Evolutionary conservation across 306 rosid genomes (phyloP).

Genomic region (Spatholobus suberectus): DNA sequence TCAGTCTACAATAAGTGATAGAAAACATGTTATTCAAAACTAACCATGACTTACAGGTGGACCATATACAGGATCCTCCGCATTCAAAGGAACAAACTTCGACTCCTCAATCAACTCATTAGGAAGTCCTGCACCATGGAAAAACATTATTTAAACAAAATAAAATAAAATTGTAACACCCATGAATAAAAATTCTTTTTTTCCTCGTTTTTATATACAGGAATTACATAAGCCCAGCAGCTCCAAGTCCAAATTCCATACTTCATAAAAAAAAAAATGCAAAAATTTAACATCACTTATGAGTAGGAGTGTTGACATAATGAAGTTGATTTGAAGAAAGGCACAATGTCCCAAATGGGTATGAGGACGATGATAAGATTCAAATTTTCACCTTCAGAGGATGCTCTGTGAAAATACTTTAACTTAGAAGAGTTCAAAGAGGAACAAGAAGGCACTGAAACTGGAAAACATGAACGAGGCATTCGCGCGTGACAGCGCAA

Average conservation of each 20-base stretch:
- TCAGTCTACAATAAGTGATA: background rate
- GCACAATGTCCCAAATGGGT: background rate
- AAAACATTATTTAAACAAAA: slow-evolving; percentile 17
- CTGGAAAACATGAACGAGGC: slow-evolving; percentile 26
- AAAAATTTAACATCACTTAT: background rate
- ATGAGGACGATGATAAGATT: slow-evolving; percentile 14
- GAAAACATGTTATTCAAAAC: slow-evolving; percentile 51
- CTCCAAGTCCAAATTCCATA: background rate
- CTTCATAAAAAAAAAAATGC: background rate
- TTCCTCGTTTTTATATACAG: background rate
- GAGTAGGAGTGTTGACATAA: background rate
- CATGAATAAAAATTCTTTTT: background rate
- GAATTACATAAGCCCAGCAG: background rate
- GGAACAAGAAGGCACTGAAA: slow-evolving; percentile 35
- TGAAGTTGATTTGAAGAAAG: background rate
- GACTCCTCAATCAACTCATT: slow-evolving; percentile 78
- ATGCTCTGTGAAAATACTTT: slow-evolving; percentile 47
- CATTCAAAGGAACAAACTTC: slow-evolving; percentile 84
- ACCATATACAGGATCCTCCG: slow-evolving; percentile 79
- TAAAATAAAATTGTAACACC: background rate
- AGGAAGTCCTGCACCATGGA: slow-evolving; percentile 61
- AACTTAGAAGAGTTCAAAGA: slow-evolving; percentile 51
- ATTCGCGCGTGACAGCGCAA: slow-evolving; percentile 36
- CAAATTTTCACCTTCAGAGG: slow-evolving; percentile 65
- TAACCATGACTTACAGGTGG: slow-evolving; percentile 99